Percentiles rank a stretch among this genome's conserved stretches.
Conservation (phyloP, 352 stramenopile species). For the Globisporangium rhizosaccharum region DNA sequence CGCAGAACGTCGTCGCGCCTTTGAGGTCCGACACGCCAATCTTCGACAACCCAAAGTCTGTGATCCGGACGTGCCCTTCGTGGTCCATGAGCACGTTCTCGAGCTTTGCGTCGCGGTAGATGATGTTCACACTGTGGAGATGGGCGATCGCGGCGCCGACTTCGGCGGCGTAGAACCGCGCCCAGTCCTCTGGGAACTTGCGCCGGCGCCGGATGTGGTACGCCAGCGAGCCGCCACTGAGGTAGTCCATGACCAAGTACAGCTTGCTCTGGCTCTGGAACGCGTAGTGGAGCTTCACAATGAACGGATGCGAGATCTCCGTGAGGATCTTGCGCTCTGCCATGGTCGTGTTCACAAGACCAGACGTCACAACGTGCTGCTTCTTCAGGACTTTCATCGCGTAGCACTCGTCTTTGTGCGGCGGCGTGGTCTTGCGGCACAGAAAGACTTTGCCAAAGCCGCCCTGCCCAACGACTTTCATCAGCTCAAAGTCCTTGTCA, state of each 20-base stretch:
- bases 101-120: conserved; percentile 95
- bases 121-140: conserved; percentile 92
- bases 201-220: conserved; percentile 85
- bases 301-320: conserved; percentile 91
- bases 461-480: conserved; percentile 97
- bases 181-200: conserved; percentile 88
- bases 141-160: conserved; percentile 90
- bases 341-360: conserved; percentile 92
- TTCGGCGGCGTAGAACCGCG: conserved; percentile 93
- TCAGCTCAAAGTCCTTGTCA: conserved; percentile 93
- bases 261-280: conserved; percentile 93
- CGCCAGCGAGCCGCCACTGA: conserved; percentile 86
- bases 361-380: conserved; percentile 86
- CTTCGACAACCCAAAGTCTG: conserved; percentile 93
- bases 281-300: conserved; percentile 93
- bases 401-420: conserved; percentile 92
- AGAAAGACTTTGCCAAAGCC: conserved; percentile 98
- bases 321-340: conserved; percentile 90
- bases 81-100: conserved; percentile 95
- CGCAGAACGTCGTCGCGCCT: conserved; percentile 90
- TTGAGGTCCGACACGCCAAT: conserved; percentile 83
- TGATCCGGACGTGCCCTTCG: conserved; percentile 92
- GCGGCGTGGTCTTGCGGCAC: conserved; percentile 89
- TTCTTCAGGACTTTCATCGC: conserved; percentile 98
- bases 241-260: conserved; percentile 93